Conservation (phyloP, 768 basidiomycete species). For the Auricularia heimuer region DNA sequence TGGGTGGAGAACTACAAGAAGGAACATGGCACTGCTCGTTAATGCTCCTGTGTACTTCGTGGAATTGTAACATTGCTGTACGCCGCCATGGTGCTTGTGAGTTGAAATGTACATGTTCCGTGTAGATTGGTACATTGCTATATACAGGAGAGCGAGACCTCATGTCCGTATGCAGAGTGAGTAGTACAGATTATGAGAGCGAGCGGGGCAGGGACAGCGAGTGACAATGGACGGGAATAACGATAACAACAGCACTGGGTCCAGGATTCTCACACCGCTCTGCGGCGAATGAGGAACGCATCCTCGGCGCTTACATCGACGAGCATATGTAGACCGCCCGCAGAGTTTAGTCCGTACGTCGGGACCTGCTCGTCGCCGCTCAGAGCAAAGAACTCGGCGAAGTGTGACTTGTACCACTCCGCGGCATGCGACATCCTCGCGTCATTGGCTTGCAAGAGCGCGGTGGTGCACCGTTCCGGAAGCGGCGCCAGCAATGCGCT, state of each 20-base stretch:
- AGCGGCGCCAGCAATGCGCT: neutral
- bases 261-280: neutral
- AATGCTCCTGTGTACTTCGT: no score
- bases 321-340: neutral
- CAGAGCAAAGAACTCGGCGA: neutral
- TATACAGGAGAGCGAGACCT: no score
- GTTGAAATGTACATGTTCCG: no score
- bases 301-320: neutral
- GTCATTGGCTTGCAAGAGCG: neutral
- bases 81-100: no score
- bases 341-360: neutral
- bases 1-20: slow-evolving; percentile 86
- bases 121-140: no score
- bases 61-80: no score
- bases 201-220: no score
- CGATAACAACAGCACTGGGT: neutral
- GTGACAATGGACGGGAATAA: neutral
- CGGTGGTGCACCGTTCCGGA: neutral
- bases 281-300: neutral
- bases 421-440: neutral
- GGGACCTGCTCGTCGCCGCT: neutral
- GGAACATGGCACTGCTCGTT: neutral
- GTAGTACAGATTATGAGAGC: no score
- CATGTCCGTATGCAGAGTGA: no score
- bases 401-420: neutral